Conservation (phyloP, 768 basidiomycete species). For the Kwoniella pini region DNA sequence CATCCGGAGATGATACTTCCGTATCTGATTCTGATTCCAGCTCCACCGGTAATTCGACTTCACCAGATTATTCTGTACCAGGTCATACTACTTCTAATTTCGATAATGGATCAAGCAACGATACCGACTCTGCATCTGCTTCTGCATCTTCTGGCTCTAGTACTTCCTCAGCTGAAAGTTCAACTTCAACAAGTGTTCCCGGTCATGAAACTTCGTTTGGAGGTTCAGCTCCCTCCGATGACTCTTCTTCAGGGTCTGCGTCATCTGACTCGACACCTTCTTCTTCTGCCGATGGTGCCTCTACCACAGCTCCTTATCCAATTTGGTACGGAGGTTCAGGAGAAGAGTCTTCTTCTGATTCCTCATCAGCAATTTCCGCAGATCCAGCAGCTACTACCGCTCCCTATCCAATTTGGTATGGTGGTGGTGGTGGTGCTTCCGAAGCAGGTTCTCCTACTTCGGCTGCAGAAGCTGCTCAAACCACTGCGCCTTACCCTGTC, state of each 20-base stretch:
- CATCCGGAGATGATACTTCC: conserved; percentile 11
- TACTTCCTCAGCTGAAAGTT: background rate
- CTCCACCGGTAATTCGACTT: conserved; percentile 6
- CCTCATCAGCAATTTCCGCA: background rate
- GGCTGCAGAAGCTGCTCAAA: conserved; percentile 12
- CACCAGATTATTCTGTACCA: conserved; percentile 15
- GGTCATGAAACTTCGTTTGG: conserved; percentile 14
- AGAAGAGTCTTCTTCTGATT: conserved; percentile 5
- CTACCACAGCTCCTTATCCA: conserved; percentile 7
- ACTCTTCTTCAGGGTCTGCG: background rate
- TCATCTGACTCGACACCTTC: conserved; percentile 8
- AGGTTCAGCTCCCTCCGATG: conserved; percentile 14
- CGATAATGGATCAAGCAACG: conserved; percentile 2
- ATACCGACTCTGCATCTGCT: conserved; percentile 8
- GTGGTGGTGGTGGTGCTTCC: no score
- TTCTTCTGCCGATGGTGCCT: conserved; percentile 11
- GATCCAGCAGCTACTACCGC: conserved; percentile 2
- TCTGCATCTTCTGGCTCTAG: conserved; percentile 1
- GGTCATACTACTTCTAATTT: conserved; percentile 12
- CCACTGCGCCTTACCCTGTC: conserved; percentile 12
- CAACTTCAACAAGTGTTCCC: conserved; percentile 2
- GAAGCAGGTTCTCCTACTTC: no score
- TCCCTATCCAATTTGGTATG: conserved; percentile 17
- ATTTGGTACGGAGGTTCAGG: conserved; percentile 13
- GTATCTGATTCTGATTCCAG: conserved; percentile 11